These are phyloP conservation scores for Colletotrichum eremochloae DNA, from an alignment of 2,329 filamentous ascomycete species.

Conservation along the genomic window DNA sequence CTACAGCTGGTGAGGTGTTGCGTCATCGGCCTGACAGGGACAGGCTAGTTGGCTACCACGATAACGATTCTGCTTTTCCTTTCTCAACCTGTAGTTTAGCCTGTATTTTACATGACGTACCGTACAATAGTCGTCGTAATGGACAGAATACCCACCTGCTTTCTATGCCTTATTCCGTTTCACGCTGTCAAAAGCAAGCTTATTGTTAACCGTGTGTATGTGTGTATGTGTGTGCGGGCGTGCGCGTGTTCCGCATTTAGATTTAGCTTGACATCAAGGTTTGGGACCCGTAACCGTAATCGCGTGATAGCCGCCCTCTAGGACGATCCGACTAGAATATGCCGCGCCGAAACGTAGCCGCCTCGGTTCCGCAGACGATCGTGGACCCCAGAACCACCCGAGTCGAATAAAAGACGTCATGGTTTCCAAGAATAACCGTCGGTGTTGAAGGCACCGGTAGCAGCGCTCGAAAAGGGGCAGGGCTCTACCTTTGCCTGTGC, in stretches of 20 bases:
- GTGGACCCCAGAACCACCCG: conserved; percentile 3
- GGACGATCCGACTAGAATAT: background rate
- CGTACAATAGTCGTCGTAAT: background rate
- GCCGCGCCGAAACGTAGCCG: conserved; percentile 23
- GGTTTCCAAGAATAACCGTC: conserved; percentile 21
- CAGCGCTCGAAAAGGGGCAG: background rate
- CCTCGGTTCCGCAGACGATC: conserved; percentile 1
- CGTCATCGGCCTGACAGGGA: background rate
- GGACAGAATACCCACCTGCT: too few species aligned
- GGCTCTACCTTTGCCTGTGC: conserved; percentile 1
- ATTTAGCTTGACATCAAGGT: background rate
- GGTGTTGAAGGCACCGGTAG: background rate
- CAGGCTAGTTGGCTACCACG: background rate
- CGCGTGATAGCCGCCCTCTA: background rate
- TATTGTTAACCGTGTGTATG: background rate
- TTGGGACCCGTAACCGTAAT: conserved; percentile 15
- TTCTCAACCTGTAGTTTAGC: background rate
- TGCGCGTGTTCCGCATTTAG: background rate
- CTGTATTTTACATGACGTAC: background rate
- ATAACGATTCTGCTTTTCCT: background rate
- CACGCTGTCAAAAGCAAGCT: background rate
- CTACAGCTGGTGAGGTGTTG: conserved; percentile 31
- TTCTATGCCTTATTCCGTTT: too few species aligned
- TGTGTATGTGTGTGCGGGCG: background rate
- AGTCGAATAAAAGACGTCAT: background rate